Evolutionary conservation across 2,329 filamentous ascomycete genomes (phyloP), one percentile per base, ranked within the genome.

Genomic region (Taxawa tesnikishii): DNA sequence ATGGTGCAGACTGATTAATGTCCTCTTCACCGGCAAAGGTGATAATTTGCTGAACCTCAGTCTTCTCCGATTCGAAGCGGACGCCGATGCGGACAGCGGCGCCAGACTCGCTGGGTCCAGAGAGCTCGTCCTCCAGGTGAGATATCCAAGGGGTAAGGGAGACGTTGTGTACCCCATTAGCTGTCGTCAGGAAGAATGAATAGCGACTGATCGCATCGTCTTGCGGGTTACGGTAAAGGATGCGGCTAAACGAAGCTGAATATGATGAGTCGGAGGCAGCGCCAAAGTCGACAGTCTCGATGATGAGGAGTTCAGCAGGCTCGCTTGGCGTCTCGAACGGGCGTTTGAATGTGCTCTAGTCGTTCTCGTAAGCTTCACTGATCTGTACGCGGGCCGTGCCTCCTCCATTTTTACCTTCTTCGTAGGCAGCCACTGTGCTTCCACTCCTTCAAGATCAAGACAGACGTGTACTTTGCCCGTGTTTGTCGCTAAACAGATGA

Each of bases 361-460:
- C 15, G 11, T 15, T 14, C 11, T n/a, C 19, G 11, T 19, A 33
- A 6, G 21, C 15, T 12, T 33, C 13, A 28, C 15, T 15, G 12
- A 8, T 27, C n/a, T 8, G n/a, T 8, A 8, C 8, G 19, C 3
- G n/a, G 19, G n/a, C 19, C 8, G 8, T 23, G 8, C 8, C 8
- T 8, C 19, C 8, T 8, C 8, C n/a, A n/a, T 23, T 8, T n/a
- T 8, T n/a, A 23, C 19, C 35, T 49, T 43, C 30, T 52, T 50
- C 11, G 54, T 49, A 13, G 73, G 73, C 6, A 78, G 60, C 74
- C 74, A 79, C 43, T 73, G 68, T 6, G 69, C 73, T 42, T 75
- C 64, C 3, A 79, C 63, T 0, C 72, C 73, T 31, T 75, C 68
- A 18, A 76, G 49, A 41, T 78, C 70, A 16, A 79, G 58, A 38